Evolutionary conservation across 129 eudicot species (phyloP), one percentile per base, ranked within the genome.

Genomic region (Mikania micrantha): DNA sequence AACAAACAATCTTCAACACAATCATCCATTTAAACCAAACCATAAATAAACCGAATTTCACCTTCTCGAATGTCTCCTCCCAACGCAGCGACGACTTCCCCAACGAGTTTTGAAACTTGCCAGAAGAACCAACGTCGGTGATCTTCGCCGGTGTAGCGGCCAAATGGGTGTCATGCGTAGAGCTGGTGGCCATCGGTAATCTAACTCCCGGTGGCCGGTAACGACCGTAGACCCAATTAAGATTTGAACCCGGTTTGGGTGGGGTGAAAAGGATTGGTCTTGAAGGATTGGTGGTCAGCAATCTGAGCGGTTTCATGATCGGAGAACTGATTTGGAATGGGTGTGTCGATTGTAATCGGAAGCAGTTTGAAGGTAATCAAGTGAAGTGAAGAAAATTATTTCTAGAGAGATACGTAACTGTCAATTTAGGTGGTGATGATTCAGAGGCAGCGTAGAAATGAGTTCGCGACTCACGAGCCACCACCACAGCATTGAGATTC

Each of bases 11-110:
- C 70, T 60, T 44, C n/a, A 52, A 48, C 10, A 72, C 69, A 45
- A 59, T 32, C 56, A 44, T 47, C 45, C 2, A 58, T 5, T 29
- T 12, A 45, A 17, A 57, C 4, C 13, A 16, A 17, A 35, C 17
- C 17, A 60, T 16, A 38, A 36, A 10, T 0, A 38, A 19, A 36
- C 7, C 1, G 3, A 1, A 28, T 6, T 15, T 59, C 11, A 61
- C 47, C 48, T 61, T 61, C 9, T 61, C 47, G 1, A 90, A 41
- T 0, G 16, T 68, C 45, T 74, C 97, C 80, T 90, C 97, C 36
- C 79, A 58, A 3, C 40, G 29, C 7, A 75, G 71, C 60, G 78
- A 48, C 60, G 78, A 48, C 31, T 84, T 70, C 57, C 34, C 71
- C 9, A 52, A 36, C 22, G 76, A 62, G 13, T 19, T 57, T 25